phyloP scores from a whole-genome alignment of 2,329 filamentous ascomycete species.

The Aspergillus aculeatinus region DNA sequence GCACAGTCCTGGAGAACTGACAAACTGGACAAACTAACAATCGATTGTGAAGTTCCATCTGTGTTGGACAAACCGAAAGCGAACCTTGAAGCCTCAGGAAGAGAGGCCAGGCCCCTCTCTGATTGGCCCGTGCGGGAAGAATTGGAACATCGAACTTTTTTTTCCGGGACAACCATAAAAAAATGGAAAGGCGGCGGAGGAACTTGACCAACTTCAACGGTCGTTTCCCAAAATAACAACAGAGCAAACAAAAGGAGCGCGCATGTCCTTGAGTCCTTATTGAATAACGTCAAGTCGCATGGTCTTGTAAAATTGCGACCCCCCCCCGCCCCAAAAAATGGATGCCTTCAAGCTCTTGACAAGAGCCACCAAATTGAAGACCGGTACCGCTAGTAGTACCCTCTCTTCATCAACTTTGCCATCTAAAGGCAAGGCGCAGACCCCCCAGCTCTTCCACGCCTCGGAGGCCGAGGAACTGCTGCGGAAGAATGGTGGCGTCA shows the following conservation, averaged over 20 bases:
- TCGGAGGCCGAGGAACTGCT: conserved; percentile 29
- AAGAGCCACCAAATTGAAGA: conserved; percentile 45
- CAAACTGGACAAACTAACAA: too few relatives aligned
- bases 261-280: background rate
- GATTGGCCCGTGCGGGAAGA: conserved; percentile 36
- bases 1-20: background rate
- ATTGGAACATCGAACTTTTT: conserved; percentile 26
- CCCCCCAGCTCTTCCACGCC: conserved; percentile 40
- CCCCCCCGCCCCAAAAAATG: conserved; percentile 29
- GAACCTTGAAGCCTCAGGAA: background rate
- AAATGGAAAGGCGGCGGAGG: background rate
- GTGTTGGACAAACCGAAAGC: too few relatives aligned
- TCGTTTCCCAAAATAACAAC: conserved; percentile 16
- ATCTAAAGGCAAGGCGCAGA: conserved; percentile 41
- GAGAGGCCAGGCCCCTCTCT: conserved; percentile 17
- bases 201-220: conserved; percentile 10
- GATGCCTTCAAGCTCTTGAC: conserved; percentile 48
- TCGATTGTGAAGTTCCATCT: too few relatives aligned
- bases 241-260: background rate
- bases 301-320: conserved; percentile 5
- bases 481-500: conserved; percentile 25
- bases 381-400: conserved; percentile 20
- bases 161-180: background rate
- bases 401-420: conserved; percentile 35
- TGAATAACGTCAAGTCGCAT: conserved; percentile 3